Evolutionary conservation across 1,284 basidiomycete species (phyloP).

Genomic region (Ceratobasidium theobromae): DNA sequence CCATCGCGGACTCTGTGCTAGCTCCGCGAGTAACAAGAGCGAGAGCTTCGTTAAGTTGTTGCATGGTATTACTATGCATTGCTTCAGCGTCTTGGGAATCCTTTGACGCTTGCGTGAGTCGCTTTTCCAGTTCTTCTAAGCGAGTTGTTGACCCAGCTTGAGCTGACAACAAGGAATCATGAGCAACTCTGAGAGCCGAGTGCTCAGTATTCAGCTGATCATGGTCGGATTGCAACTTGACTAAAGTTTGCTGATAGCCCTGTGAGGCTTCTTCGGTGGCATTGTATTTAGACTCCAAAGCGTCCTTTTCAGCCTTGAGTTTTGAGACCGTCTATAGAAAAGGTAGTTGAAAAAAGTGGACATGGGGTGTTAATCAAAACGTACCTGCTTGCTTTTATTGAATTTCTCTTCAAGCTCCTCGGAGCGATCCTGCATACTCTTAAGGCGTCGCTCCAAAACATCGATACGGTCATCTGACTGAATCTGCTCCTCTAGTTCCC

Average conservation of each 20-base stretch:
- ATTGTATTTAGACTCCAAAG: slow-evolving; percentile 51
- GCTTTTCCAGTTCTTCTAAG: slow-evolving; percentile 57
- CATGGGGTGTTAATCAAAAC: slow-evolving; percentile 14
- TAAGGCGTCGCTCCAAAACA: slow-evolving; percentile 64
- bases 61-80: slow-evolving; percentile 45
- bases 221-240: slow-evolving; percentile 36
- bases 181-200: slow-evolving; percentile 9
- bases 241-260: slow-evolving; percentile 53
- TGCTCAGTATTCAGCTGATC: slow-evolving; percentile 26
- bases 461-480: slow-evolving; percentile 78
- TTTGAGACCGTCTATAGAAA: slow-evolving; percentile 53
- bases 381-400: slow-evolving; percentile 71
- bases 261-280: slow-evolving; percentile 48
- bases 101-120: slow-evolving; percentile 54
- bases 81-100: slow-evolving; percentile 54
- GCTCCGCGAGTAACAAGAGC: slow-evolving; percentile 64
- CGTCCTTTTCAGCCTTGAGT: slow-evolving; percentile 62
- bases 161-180: slow-evolving; percentile 6
- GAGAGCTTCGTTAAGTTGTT: slow-evolving; percentile 55
- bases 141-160: slow-evolving; percentile 51
- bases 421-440: slow-evolving; percentile 73
- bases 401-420: slow-evolving; percentile 79
- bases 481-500: slow-evolving; percentile 75
- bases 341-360: not conserved
- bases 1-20: slow-evolving; percentile 67